Evolutionary conservation across 73 alveolate species (phyloP), one percentile per base, ranked within the genome.

Genomic region (Paramecium caudatum): DNA sequence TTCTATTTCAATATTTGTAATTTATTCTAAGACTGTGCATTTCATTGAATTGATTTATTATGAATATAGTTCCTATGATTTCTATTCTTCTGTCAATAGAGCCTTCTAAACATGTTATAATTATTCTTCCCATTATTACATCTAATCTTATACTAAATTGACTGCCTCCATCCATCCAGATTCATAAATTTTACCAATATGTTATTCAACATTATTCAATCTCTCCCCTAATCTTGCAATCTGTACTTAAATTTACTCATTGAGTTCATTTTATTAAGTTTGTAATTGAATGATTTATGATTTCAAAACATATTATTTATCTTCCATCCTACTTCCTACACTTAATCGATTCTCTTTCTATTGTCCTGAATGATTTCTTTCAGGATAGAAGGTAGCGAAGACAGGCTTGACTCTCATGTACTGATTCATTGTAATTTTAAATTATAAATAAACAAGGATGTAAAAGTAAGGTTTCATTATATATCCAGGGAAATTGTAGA

Each of bases 141-240:
- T 55, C 46, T 55, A 16, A 3, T 55, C 80, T 21, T 55, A 55
- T 10, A 55, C 80, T 9, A 55, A 27, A 55, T 17, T 55, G 3
- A 55, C 30, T 23, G 80, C 80, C 23, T 55, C 80, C 13, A 55
- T 55, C 80, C 80, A 55, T 55, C 80, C 80, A 55, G 46, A 27
- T 3, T 55, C 80, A 55, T 55, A 55, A 7, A 55, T 55, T 10
- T 43, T 55, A 19, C 46, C 80, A 5, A 55, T 55, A 55, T 55
- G 80, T 55, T 16, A 25, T 23, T 55, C 80, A 27, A 43, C 80
- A 55, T 55, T 55, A 55, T 55, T 55, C 80, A 55, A 27, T 27
- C 80, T 55, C n/a, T 55, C 80, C 80, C 23, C 30, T 4, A 55
- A 8, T 23, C 30, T 55, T 12, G 46, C n/a, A 1, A 55, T 55